Percentiles rank a stretch among this genome's conserved stretches.
These are phyloP conservation scores for Senecio squalidus DNA, from an alignment of 140 eudicot species.

Conservation along the genomic window DNA sequence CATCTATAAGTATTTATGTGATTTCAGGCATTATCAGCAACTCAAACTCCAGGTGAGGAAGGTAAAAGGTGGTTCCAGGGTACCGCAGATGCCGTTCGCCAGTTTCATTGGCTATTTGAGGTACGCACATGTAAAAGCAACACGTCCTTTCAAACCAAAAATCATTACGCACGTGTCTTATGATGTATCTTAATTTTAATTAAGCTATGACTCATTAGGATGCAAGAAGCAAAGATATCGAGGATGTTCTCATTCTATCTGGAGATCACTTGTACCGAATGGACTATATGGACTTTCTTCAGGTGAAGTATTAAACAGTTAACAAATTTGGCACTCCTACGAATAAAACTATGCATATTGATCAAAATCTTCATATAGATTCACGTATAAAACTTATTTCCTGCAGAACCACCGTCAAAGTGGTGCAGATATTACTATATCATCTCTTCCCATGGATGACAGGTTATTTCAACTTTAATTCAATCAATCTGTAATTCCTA, in stretches of 20 bases:
- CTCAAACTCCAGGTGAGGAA: slow-evolving; percentile 91
- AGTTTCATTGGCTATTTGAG: slow-evolving; percentile 98
- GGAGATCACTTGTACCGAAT: slow-evolving; percentile 98
- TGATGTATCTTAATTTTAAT: no score
- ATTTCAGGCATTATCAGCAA: slow-evolving; percentile 83
- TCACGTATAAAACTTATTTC: slow-evolving; percentile 2
- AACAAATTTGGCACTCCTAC: not conserved
- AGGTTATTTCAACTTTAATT: slow-evolving; percentile 38
- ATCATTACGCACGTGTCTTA: no score
- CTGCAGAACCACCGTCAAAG: slow-evolving; percentile 81
- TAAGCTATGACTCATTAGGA: slow-evolving; percentile 39
- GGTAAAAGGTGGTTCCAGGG: slow-evolving; percentile 98
- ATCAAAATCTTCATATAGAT: not conserved
- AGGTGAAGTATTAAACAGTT: slow-evolving; percentile 31
- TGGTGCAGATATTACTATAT: slow-evolving; percentile 93
- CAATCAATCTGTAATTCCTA: not conserved
- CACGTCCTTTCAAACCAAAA: no score
- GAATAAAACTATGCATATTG: not conserved
- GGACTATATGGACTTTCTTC: slow-evolving; percentile 98
- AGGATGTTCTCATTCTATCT: slow-evolving; percentile 88
- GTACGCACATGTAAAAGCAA: no score
- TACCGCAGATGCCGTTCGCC: slow-evolving; percentile 98
- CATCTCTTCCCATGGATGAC: slow-evolving; percentile 85
- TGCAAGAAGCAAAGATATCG: slow-evolving; percentile 91
- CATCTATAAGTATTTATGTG: slow-evolving; percentile 2